Evolutionary conservation across 2,329 filamentous ascomycete genomes (phyloP).

Genomic region (Penicillium expansum): DNA sequence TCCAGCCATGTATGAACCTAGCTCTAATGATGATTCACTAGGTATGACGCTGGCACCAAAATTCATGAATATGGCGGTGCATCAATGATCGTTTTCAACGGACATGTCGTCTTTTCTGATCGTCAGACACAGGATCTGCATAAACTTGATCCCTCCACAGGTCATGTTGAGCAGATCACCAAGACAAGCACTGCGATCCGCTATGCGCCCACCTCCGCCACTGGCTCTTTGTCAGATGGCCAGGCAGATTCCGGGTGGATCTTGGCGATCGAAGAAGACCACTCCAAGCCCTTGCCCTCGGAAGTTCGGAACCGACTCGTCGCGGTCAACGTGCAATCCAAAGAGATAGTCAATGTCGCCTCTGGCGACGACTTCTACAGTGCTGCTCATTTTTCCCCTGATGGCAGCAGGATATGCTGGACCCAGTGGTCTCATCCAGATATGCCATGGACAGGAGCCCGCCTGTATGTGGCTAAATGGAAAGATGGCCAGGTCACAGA

Average conservation of each 20-base stretch:
- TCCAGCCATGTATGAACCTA: conserved; percentile 31
- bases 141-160: conserved; percentile 39
- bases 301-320: conserved; percentile 29
- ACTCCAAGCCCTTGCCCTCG: conserved; percentile 30
- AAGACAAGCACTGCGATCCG: conserved; percentile 11
- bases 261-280: conserved; percentile 52
- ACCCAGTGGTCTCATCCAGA: conserved; percentile 54
- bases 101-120: conserved; percentile 49
- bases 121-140: conserved; percentile 42
- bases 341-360: conserved; percentile 38
- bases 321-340: conserved; percentile 20
- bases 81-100: conserved; percentile 41
- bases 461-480: conserved; percentile 47
- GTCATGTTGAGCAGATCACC: conserved; percentile 32
- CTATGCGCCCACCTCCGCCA: conserved; percentile 38
- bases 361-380: conserved; percentile 52
- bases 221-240: conserved; percentile 16
- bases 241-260: conserved; percentile 44
- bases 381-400: conserved; percentile 47
- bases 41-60: conserved; percentile 44
- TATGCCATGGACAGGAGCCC: conserved; percentile 49
- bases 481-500: conserved; percentile 28
- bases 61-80: conserved; percentile 55
- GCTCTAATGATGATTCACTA: conserved; percentile 15
- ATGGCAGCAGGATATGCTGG: conserved; percentile 49